A percentile compares a stretch with the other conserved stretches of the same genome.
phyloP scores from a whole-genome alignment of 169 alveolate genomes.

The Cryptosporidium felis region DNA sequence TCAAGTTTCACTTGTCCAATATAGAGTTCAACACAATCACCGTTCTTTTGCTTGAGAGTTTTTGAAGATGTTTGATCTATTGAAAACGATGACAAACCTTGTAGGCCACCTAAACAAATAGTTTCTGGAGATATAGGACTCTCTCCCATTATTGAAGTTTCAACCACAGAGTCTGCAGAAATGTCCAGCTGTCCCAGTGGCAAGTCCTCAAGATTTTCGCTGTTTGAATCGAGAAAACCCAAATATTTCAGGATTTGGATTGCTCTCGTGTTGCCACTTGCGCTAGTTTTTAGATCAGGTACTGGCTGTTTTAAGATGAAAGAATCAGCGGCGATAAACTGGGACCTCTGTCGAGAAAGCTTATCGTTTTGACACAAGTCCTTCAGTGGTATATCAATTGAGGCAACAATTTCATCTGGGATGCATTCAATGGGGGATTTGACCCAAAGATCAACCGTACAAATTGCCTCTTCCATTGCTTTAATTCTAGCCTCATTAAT shows the following conservation, averaged over 20 bases:
- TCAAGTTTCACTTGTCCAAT: constrained; percentile 67
- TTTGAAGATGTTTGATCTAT: constrained; percentile 1
- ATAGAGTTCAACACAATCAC: constrained; percentile 61
- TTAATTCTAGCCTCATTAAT: constrained; percentile 38
- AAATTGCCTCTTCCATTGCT: constrained; percentile 66
- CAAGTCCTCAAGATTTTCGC: constrained; percentile 48
- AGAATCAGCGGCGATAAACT: constrained; percentile 58
- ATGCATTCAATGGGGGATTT: constrained; percentile 51
- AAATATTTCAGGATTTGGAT: constrained; percentile 59
- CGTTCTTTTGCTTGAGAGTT: constrained; percentile 21
- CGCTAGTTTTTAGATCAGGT: constrained; percentile 50
- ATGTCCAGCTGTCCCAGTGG: constrained; percentile 61
- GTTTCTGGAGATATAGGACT: constrained; percentile 67
- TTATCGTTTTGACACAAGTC: constrained; percentile 31
- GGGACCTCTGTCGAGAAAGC: constrained; percentile 35
- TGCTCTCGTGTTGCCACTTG: constrained; percentile 53
- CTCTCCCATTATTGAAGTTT: constrained; percentile 61
- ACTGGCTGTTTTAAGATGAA: constrained; percentile 60
- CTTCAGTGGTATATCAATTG: constrained; percentile 49
- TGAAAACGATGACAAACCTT: constrained; percentile 57
- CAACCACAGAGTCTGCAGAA: constrained; percentile 56
- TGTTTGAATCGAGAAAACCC: constrained; percentile 38
- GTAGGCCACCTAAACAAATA: constrained; percentile 69
- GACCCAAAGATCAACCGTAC: constrained; percentile 69
- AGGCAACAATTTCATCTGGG: constrained; percentile 66